A percentile compares a stretch with the other conserved stretches of the same genome.
These are phyloP conservation scores for Calonectria pauciramosa DNA, from an alignment of 2,329 filamentous ascomycete species.

Conservation along the genomic window DNA sequence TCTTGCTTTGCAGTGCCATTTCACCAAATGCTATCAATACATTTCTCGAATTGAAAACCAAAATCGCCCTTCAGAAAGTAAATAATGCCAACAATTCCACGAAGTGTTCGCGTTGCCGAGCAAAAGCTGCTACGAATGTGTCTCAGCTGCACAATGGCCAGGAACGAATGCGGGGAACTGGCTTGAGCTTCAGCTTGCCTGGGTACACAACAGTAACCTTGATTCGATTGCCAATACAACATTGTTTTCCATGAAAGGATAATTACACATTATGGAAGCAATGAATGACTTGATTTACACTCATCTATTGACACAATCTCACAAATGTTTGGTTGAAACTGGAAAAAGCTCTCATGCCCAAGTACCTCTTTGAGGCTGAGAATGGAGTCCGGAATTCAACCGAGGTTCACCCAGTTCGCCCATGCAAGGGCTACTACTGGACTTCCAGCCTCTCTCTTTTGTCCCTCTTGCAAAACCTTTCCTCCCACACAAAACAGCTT, in stretches of 20 bases:
- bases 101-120: neutral
- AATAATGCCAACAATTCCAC: no score
- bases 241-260: no score
- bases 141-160: neutral
- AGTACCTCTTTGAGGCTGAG: neutral
- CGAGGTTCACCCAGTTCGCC: constrained; percentile 39
- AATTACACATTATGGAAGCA: neutral
- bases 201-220: neutral
- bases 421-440: constrained; percentile 40
- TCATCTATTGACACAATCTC: no score
- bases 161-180: constrained; percentile 14
- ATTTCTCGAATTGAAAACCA: neutral
- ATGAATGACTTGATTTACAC: neutral
- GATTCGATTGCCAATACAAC: neutral
- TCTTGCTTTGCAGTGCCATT: neutral
- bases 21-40: neutral
- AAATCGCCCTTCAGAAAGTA: neutral
- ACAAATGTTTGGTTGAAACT: no score
- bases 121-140: neutral
- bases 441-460: constrained; percentile 48
- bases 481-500: constrained; percentile 46
- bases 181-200: neutral
- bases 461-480: constrained; percentile 53
- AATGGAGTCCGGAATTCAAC: constrained; percentile 31
- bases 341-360: neutral